Percentiles rank a stretch among this genome's conserved stretches.
Evolutionary conservation across 306 rosid genomes (phyloP).

Genomic region (Nissolia schottii): DNA sequence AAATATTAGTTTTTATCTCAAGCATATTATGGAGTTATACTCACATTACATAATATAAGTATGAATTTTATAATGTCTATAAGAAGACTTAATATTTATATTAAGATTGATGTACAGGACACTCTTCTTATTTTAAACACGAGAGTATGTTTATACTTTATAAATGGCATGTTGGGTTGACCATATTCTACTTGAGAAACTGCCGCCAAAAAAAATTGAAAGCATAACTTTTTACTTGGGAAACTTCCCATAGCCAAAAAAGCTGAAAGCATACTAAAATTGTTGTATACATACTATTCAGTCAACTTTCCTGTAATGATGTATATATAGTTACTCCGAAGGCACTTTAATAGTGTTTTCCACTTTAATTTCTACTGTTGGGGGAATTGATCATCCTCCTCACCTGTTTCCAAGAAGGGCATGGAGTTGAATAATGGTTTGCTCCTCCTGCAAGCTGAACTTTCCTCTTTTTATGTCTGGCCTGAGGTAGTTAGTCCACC

Average conservation of each 20-base stretch:
- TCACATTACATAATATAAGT: too few relatives aligned
- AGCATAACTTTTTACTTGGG: not conserved
- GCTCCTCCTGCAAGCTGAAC: constrained; percentile 51
- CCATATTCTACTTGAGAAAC: too few relatives aligned
- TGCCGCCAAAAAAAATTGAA: not conserved
- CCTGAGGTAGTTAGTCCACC: constrained; percentile 54
- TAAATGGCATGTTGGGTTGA: not conserved
- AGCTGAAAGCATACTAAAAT: not conserved
- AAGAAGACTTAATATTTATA: too few relatives aligned
- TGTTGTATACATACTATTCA: not conserved
- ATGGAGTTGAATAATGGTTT: constrained; percentile 51
- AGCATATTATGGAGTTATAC: too few relatives aligned
- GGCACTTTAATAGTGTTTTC: not conserved
- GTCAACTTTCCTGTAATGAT: not conserved
- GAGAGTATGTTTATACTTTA: not conserved
- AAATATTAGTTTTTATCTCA: too few relatives aligned
- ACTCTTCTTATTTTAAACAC: too few relatives aligned
- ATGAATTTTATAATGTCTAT: too few relatives aligned
- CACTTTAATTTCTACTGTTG: not conserved
- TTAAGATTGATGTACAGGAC: too few relatives aligned
- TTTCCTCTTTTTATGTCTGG: constrained; percentile 54
- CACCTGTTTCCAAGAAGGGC: constrained; percentile 56
- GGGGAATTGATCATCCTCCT: not conserved
- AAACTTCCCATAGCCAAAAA: not conserved
- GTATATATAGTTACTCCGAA: not conserved